These are phyloP conservation scores for Penicillium sp. DNA, from an alignment of 2,329 filamentous ascomycete genomes.

Conservation along the genomic window DNA sequence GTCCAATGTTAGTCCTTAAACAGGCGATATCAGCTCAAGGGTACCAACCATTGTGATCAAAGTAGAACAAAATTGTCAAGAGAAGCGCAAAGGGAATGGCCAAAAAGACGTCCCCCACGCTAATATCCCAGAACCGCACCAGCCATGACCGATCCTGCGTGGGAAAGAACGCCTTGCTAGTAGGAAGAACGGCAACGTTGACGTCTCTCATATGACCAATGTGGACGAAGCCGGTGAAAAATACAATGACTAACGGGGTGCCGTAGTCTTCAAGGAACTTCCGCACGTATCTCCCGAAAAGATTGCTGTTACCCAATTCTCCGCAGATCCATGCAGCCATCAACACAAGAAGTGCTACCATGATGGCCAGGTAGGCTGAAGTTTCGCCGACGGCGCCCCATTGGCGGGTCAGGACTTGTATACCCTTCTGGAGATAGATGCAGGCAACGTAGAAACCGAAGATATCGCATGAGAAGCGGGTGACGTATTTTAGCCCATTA, in stretches of 20 bases:
- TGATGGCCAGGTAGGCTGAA: conserved; percentile 74
- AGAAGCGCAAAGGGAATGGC: conserved; percentile 84
- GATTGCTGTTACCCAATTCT: conserved; percentile 64
- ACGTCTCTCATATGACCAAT: conserved; percentile 77
- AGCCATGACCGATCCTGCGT: conserved; percentile 73
- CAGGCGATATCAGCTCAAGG: not conserved
- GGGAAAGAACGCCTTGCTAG: conserved; percentile 73
- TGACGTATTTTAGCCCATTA: conserved; percentile 85
- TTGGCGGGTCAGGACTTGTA: conserved; percentile 78
- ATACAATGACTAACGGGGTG: conserved; percentile 76
- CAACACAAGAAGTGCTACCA: conserved; percentile 73
- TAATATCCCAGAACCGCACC: conserved; percentile 76
- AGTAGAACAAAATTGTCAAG: conserved; percentile 82
- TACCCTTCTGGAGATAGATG: conserved; percentile 87
- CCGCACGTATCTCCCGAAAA: conserved; percentile 73
- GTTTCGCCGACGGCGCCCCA: conserved; percentile 58
- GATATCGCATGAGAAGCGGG: conserved; percentile 87
- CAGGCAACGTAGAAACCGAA: conserved; percentile 93
- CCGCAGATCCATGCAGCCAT: conserved; percentile 73
- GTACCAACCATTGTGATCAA: conserved; percentile 75
- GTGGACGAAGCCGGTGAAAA: conserved; percentile 88
- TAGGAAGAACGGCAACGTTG: conserved; percentile 69
- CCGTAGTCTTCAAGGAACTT: conserved; percentile 89
- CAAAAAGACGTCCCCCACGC: conserved; percentile 70
- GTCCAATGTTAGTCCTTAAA: not conserved